phyloP scores from a whole-genome alignment of 106 monocot genomes.

The Allium fistulosum region DNA sequence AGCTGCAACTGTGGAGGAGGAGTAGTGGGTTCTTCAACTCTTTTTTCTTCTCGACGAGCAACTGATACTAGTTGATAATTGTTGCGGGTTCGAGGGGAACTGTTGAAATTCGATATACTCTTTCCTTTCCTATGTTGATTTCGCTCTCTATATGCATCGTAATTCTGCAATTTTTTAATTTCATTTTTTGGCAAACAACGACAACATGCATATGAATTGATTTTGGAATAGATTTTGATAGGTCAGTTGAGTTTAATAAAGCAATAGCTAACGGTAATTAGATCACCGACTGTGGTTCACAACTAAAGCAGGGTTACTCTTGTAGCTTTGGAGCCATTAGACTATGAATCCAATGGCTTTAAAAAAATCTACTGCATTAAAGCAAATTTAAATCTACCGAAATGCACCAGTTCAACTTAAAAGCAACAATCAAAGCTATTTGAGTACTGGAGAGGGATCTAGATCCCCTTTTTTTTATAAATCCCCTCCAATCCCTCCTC shows the following conservation, averaged over 20 bases:
- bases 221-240: neutral
- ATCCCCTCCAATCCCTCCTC: too few species aligned
- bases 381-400: too few species aligned
- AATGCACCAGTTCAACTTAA: too few species aligned
- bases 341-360: too few species aligned
- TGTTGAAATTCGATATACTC: conserved; percentile 13
- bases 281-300: neutral
- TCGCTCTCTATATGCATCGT: conserved; percentile 21
- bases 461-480: too few species aligned
- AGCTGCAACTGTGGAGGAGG: conserved; percentile 2
- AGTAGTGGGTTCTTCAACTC: conserved; percentile 7
- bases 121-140: conserved; percentile 29
- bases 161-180: conserved; percentile 22
- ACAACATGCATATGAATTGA: neutral
- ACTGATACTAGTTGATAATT: conserved; percentile 5
- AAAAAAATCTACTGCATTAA: too few species aligned
- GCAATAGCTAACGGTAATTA: neutral
- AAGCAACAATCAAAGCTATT: too few species aligned
- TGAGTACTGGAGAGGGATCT: too few species aligned
- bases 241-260: neutral
- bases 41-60: conserved; percentile 6
- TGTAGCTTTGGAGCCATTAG: too few species aligned
- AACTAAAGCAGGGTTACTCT: too few species aligned
- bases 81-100: conserved; percentile 13
- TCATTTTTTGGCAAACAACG: neutral